Evolutionary conservation across 2,329 filamentous ascomycete species (phyloP), one percentile per base, ranked within the genome.

Genomic region (Pezicula radicicola): DNA sequence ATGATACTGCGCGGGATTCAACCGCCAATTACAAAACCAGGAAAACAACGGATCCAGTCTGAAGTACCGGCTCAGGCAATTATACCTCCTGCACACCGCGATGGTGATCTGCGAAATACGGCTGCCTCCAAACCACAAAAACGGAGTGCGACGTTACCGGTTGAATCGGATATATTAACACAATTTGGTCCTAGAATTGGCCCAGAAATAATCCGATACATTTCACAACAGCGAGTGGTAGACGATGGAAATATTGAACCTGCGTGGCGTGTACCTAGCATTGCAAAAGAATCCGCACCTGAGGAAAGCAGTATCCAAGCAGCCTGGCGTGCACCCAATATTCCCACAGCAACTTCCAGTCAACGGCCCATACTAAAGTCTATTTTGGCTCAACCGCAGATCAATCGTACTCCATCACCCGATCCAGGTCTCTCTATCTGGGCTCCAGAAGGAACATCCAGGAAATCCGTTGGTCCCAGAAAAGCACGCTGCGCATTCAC

Each of bases 1-100:
- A 46, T 66, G 45, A 66, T 67, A 47, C 49, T 67, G 45, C 62
- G 64, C 9, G 65, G 65, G 1, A 64, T 63, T 48, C 37, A 13
- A 28, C 21, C 12, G 12, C 47, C 16, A 18, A 18, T 15, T 27
- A 12, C 10, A 30, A 52, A 58, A 6, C 54, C 55, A 36, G 59
- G 57, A n/a, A 59, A 54, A 25, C 56, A 52, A 19, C 56, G 57
- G 30, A 36, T 59, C 37, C 55, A 60, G 48, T 50, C 25, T 15
- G 8, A 51, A 44, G 46, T 51, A 16, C 51, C 55, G 12, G 44
- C 53, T 43, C 30, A 57, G 16, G 48, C 39, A n/a, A 18, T 16
- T 42, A 35, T 7, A 6, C 18, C 27, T 49, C 21, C 39, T 37
- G 33, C 27, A n/a, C 33, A 45, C 8, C 18, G 46, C 9, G 42